phyloP scores from a whole-genome alignment of 1,139 yeast species.

The Blastobotrys ciferrii region DNA sequence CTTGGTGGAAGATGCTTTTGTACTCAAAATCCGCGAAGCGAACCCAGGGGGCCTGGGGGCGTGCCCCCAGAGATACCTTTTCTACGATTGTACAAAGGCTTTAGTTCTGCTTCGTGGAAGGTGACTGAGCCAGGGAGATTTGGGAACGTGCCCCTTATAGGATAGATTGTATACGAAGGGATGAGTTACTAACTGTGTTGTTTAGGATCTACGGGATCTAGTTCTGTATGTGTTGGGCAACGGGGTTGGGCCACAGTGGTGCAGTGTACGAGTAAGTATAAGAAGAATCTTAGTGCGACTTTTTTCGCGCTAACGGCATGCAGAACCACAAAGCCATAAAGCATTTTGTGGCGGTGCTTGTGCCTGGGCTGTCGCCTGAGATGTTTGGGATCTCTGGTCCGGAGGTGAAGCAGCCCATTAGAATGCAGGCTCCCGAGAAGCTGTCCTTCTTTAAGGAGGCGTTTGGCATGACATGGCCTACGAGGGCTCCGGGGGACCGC shows the following conservation, averaged over 20 bases:
- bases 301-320: constrained; percentile 17
- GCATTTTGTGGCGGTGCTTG: constrained; percentile 58
- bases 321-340: constrained; percentile 45
- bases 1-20: too few species aligned
- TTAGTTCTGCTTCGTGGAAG: too few species aligned
- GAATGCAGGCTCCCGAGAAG: constrained; percentile 30
- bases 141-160: too few species aligned
- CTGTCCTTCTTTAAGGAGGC: constrained; percentile 42
- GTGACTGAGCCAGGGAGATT: too few species aligned
- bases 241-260: constrained; percentile 30
- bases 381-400: constrained; percentile 40
- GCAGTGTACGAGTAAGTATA: constrained; percentile 13
- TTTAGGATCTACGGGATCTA: constrained; percentile 50
- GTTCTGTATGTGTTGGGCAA: constrained; percentile 48
- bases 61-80: too few species aligned
- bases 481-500: constrained; percentile 61
- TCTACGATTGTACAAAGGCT: too few species aligned
- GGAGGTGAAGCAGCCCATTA: constrained; percentile 21
- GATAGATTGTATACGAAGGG: too few species aligned
- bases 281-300: too few species aligned
- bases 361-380: constrained; percentile 61
- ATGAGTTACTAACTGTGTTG: too few species aligned
- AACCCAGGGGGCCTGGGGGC: too few species aligned
- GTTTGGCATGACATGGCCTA: constrained; percentile 46
- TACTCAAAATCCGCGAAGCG: too few species aligned